Evolutionary conservation across 2,329 filamentous ascomycete species (phyloP).

Genomic region (Sclerotinia glacialis): DNA sequence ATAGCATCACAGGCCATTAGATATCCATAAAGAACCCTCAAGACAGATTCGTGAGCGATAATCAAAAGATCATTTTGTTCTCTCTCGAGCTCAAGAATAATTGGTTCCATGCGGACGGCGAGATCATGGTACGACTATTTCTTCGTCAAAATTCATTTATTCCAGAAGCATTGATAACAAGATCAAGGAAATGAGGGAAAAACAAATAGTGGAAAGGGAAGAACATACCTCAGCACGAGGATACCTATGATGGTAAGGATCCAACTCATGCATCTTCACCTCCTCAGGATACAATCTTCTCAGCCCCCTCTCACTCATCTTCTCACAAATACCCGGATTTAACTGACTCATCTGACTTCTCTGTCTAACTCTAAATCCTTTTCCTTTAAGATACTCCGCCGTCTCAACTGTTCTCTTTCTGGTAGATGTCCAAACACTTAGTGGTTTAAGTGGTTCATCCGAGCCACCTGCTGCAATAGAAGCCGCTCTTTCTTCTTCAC

Average conservation of each 20-base stretch:
- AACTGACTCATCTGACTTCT: slow-evolving; percentile 96
- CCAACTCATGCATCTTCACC: slow-evolving; percentile 84
- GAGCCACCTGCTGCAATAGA: slow-evolving; percentile 66
- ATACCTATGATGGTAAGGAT: slow-evolving; percentile 96
- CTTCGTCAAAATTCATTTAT: not conserved
- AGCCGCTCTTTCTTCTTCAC: slow-evolving; percentile 73
- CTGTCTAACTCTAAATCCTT: slow-evolving; percentile 83
- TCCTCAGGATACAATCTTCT: slow-evolving; percentile 83
- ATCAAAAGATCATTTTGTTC: slow-evolving; percentile 98
- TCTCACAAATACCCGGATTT: slow-evolving; percentile 94
- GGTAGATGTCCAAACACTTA: slow-evolving; percentile 95
- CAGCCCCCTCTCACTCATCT: slow-evolving; percentile 81
- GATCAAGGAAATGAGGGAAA: no score
- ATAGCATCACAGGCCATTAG: slow-evolving; percentile 97
- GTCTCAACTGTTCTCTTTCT: slow-evolving; percentile 88
- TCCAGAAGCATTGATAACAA: not conserved
- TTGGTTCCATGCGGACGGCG: slow-evolving; percentile 94
- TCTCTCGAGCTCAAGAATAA: slow-evolving; percentile 93
- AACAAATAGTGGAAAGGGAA: no score
- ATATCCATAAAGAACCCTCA: slow-evolving; percentile 94
- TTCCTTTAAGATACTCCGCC: slow-evolving; percentile 71
- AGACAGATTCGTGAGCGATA: slow-evolving; percentile 96
- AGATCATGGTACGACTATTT: slow-evolving; percentile 91
- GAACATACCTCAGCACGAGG: slow-evolving; percentile 78
- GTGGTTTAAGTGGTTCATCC: slow-evolving; percentile 68